phyloP scores from a whole-genome alignment of 192 early-diverging fungal species.

The Entomortierella chlamydospora region DNA sequence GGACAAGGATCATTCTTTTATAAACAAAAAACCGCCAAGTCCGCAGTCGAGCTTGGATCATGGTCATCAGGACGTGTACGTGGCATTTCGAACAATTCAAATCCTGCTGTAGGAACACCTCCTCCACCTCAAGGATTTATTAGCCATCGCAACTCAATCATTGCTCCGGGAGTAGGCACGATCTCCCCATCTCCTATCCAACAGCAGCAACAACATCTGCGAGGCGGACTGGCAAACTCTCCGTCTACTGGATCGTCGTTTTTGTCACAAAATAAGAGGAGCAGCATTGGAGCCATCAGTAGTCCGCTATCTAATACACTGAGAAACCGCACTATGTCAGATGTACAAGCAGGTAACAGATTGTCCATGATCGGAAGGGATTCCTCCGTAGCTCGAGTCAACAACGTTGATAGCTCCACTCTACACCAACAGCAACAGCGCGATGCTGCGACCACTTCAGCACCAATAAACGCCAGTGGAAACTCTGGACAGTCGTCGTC shows the following conservation, averaged over 20 bases:
- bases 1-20: constrained; percentile 27
- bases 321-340: constrained; percentile 31
- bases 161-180: neutral
- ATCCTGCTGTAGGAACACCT: neutral
- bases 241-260: neutral
- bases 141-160: constrained; percentile 12
- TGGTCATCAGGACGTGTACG: constrained; percentile 27
- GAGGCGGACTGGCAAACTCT: constrained; percentile 2
- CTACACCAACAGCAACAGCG: constrained; percentile 9
- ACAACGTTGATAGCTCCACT: neutral
- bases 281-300: neutral
- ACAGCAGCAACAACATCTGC: neutral
- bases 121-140: neutral
- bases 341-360: constrained; percentile 25
- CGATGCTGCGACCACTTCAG: neutral
- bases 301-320: constrained; percentile 14
- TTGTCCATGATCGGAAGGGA: constrained; percentile 8
- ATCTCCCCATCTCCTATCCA: neutral
- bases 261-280: constrained; percentile 24
- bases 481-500: neutral
- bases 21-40: constrained; percentile 40
- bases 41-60: constrained; percentile 34
- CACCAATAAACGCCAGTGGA: neutral
- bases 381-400: neutral
- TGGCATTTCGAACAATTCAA: constrained; percentile 1